Conservation (phyloP, 2,329 filamentous ascomycete genomes). For the Delphinella strobiligena region DNA sequence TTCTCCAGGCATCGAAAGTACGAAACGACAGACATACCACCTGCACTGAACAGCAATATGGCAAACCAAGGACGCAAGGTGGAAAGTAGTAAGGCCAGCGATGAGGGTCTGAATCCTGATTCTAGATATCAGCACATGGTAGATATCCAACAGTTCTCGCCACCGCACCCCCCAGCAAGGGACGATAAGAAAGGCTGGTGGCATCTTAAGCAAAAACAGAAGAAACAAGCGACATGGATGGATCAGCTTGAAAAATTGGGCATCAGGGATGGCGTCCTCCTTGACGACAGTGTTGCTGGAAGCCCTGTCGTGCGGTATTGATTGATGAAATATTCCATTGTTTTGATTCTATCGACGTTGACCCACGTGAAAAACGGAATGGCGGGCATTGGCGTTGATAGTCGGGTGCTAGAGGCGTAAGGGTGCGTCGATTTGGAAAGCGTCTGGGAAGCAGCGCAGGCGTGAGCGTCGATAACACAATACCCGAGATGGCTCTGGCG, state of each 20-base stretch:
- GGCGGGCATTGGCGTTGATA: no score
- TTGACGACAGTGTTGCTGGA: conserved; percentile 23
- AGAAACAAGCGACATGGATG: conserved; percentile 29
- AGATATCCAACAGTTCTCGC: conserved; percentile 10
- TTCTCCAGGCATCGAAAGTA: conserved; percentile 7
- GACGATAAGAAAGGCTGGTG: conserved; percentile 17
- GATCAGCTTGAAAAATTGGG: conserved; percentile 28
- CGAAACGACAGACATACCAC: conserved; percentile 4
- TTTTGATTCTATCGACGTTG: no score
- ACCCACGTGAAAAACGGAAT: not conserved
- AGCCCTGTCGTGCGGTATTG: conserved; percentile 15
- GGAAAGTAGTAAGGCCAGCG: conserved; percentile 14
- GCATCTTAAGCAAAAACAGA: conserved; percentile 22
- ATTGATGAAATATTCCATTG: not conserved
- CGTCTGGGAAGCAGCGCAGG: no score
- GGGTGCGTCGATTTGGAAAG: no score
- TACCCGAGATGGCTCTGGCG: no score
- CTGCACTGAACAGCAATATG: conserved; percentile 3
- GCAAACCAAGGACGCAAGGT: not conserved
- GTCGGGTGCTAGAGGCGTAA: no score
- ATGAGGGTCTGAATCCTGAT: conserved; percentile 1
- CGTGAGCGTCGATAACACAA: no score
- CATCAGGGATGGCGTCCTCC: conserved; percentile 27
- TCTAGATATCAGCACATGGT: conserved; percentile 12
- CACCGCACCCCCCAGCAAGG: conserved; percentile 9